phyloP scores from a whole-genome alignment of 768 basidiomycete species.

The Boletus sp. region DNA sequence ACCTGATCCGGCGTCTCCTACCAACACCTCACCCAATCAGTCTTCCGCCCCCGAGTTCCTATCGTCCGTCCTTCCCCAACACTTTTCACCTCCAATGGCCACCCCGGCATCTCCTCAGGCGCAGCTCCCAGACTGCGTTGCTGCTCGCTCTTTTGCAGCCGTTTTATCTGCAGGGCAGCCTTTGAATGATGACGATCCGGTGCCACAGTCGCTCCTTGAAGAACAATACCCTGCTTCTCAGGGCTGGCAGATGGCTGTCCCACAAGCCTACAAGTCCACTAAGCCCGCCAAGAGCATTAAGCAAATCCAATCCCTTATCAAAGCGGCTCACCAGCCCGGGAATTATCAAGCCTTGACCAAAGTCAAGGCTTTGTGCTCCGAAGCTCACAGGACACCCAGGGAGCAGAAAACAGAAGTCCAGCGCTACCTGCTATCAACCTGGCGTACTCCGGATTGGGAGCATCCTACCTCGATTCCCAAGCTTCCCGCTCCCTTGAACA shows the following conservation, averaged over 20 bases:
- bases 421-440: constrained; percentile 39
- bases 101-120: constrained; percentile 35
- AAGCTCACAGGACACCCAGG: constrained; percentile 42
- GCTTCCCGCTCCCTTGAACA: constrained; percentile 30
- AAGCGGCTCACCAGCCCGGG: constrained; percentile 41
- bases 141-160: constrained; percentile 33
- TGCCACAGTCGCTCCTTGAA: constrained; percentile 24
- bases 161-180: constrained; percentile 31
- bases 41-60: constrained; percentile 16
- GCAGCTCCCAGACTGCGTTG: constrained; percentile 33
- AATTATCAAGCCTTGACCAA: constrained; percentile 39
- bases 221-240: constrained; percentile 13
- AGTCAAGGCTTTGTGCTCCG: constrained; percentile 44
- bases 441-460: constrained; percentile 41
- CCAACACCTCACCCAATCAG: constrained; percentile 9
- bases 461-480: constrained; percentile 20
- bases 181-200: constrained; percentile 22
- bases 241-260: constrained; percentile 23
- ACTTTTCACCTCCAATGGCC: constrained; percentile 21
- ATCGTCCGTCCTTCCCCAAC: constrained; percentile 21
- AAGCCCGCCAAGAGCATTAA: constrained; percentile 37
- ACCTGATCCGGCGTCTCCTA: not conserved
- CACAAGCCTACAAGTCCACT: constrained; percentile 11
- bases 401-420: constrained; percentile 46
- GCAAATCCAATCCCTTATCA: constrained; percentile 42